Percentiles rank a stretch among this genome's conserved stretches.
Conservation (phyloP, 2,329 filamentous ascomycete species). For the Tolypocladium inflatum region DNA sequence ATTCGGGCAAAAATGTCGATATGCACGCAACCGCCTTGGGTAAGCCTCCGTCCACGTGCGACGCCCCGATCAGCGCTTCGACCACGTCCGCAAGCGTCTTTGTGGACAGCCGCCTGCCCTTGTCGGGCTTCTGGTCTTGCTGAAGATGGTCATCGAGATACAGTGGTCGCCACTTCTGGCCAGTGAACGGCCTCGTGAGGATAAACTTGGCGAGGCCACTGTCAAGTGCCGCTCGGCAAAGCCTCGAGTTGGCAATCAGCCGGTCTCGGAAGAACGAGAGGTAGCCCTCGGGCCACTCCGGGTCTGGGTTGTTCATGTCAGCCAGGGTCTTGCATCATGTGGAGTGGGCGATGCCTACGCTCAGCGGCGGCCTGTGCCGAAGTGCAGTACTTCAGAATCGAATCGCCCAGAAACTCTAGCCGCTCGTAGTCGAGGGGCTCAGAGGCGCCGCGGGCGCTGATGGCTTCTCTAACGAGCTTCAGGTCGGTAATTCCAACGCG, state of each 20-base stretch:
- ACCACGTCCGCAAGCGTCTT: constrained; percentile 84
- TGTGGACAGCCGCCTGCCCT: constrained; percentile 44
- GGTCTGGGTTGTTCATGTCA: constrained; percentile 33
- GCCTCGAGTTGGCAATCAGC: constrained; percentile 65
- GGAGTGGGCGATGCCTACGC: constrained; percentile 27
- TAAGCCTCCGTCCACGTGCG: constrained; percentile 60
- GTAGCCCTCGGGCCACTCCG: constrained; percentile 66
- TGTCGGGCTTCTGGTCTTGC: constrained; percentile 2
- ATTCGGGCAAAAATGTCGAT: constrained; percentile 53
- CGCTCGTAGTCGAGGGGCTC: constrained; percentile 66
- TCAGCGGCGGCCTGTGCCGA: constrained; percentile 53
- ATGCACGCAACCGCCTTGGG: constrained; percentile 55
- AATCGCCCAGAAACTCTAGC: constrained; percentile 81
- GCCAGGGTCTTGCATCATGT: background rate
- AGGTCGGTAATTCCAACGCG: constrained; percentile 42
- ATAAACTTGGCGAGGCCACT: constrained; percentile 65
- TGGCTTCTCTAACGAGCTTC: constrained; percentile 54
- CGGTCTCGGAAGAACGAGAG: constrained; percentile 59
- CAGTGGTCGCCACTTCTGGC: constrained; percentile 60
- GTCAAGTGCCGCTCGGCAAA: constrained; percentile 54
- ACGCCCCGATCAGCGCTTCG: constrained; percentile 73
- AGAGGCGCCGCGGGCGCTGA: constrained; percentile 53
- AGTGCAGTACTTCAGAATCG: constrained; percentile 66
- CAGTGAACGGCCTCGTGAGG: constrained; percentile 56
- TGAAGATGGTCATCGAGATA: constrained; percentile 36